Percentiles rank a stretch among this genome's conserved stretches.
phyloP scores from a whole-genome alignment of 2,329 filamentous ascomycete genomes.

The Apiospora rasikravindrae region DNA sequence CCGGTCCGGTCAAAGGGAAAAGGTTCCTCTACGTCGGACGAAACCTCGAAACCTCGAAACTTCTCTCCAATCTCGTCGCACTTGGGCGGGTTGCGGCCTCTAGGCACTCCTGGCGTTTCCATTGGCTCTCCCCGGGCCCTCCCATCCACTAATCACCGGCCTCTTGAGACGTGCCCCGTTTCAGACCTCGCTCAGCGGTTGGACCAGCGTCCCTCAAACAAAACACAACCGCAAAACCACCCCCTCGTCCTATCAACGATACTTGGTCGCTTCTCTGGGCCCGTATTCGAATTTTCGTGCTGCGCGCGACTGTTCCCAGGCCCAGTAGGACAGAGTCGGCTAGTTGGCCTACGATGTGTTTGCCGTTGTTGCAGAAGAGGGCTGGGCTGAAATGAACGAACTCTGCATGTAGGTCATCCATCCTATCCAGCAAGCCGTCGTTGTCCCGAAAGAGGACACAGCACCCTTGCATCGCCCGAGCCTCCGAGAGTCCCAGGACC shows the following conservation, averaged over 20 bases:
- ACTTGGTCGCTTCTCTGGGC: background rate
- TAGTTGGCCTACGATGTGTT: background rate
- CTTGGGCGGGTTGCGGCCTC: background rate
- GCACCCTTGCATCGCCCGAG: constrained; percentile 11
- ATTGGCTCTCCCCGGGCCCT: background rate
- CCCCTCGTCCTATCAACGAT: background rate
- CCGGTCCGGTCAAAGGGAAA: background rate
- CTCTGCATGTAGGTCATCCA: too few species aligned
- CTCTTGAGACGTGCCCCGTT: constrained; percentile 14
- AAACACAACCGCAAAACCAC: background rate
- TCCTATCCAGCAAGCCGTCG: background rate
- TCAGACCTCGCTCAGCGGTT: constrained; percentile 9
- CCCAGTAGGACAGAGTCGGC: background rate
- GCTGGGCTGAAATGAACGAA: background rate
- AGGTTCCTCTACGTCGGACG: background rate
- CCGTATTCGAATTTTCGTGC: background rate
- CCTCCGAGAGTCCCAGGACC: background rate
- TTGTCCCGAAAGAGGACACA: constrained; percentile 4
- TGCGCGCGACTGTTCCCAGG: background rate
- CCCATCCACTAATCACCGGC: constrained; percentile 10
- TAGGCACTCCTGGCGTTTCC: background rate
- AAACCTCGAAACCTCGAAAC: constrained; percentile 6
- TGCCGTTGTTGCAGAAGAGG: background rate
- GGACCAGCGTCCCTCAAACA: constrained; percentile 7
- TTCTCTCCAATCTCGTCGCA: background rate